These are phyloP conservation scores for Phytopythium cucurbitacearum DNA, from an alignment of 352 stramenopile genomes.

Conservation along the genomic window DNA sequence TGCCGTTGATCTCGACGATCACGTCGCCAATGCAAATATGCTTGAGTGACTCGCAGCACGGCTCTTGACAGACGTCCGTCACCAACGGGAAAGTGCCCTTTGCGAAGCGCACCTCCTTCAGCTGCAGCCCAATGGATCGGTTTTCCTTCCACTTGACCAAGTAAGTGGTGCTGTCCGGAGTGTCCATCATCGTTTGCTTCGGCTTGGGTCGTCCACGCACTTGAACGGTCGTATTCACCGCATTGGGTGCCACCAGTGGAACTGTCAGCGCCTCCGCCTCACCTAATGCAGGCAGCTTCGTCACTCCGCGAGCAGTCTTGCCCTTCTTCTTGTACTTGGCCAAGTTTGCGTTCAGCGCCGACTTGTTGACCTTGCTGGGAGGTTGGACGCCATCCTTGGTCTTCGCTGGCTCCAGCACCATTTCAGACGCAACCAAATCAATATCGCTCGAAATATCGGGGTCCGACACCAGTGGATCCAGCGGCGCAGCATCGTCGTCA, in stretches of 20 bases:
- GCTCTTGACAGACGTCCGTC: constrained; percentile 77
- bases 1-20: constrained; percentile 87
- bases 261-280: constrained; percentile 68
- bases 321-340: constrained; percentile 76
- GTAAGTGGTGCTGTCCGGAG: constrained; percentile 79
- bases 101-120: constrained; percentile 73
- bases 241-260: constrained; percentile 70
- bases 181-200: constrained; percentile 73
- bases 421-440: constrained; percentile 46
- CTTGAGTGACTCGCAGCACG: constrained; percentile 78
- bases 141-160: constrained; percentile 88
- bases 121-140: constrained; percentile 78
- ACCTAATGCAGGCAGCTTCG: constrained; percentile 57
- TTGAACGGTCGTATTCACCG: constrained; percentile 82
- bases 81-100: constrained; percentile 82
- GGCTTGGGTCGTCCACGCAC: constrained; percentile 74
- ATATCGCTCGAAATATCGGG: constrained; percentile 49
- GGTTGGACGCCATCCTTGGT: constrained; percentile 22
- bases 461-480: constrained; percentile 25
- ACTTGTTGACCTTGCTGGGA: constrained; percentile 26
- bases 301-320: constrained; percentile 55
- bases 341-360: constrained; percentile 52
- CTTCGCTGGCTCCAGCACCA: constrained; percentile 43
- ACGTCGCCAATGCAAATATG: constrained; percentile 83
- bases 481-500: constrained; percentile 1